These are phyloP conservation scores for Turritis glabra DNA, from an alignment of 345 rosid genomes.

Conservation along the genomic window DNA sequence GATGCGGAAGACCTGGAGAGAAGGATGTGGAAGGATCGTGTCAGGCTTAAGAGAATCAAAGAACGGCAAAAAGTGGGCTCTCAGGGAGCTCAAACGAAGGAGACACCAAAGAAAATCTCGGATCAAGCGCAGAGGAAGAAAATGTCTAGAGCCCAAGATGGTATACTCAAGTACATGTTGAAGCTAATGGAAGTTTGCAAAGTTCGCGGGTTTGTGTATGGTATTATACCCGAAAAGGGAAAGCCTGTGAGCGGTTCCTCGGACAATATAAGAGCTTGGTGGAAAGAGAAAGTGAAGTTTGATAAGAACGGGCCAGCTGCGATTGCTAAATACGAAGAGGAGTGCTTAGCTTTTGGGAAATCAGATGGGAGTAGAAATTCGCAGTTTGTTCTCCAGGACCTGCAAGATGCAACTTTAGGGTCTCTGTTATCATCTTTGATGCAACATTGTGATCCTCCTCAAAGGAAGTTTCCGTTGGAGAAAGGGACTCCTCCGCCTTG, in stretches of 20 bases:
- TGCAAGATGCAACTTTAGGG: constrained; percentile 99
- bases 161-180: constrained; percentile 98
- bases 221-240: constrained; percentile 97
- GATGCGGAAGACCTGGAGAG: constrained; percentile 80
- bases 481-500: constrained; percentile 92
- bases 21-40: constrained; percentile 96
- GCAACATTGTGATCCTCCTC: constrained; percentile 99
- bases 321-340: constrained; percentile 82
- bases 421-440: constrained; percentile 91
- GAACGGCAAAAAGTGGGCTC: constrained; percentile 71
- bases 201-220: constrained; percentile 95
- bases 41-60: constrained; percentile 82
- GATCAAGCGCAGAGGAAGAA: constrained; percentile 99
- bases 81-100: constrained; percentile 66
- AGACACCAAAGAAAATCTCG: constrained; percentile 57
- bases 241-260: constrained; percentile 95
- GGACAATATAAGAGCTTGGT: constrained; percentile 98
- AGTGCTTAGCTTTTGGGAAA: constrained; percentile 65
- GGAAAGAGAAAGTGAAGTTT: constrained; percentile 99
- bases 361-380: constrained; percentile 64
- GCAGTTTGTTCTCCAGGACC: constrained; percentile 75
- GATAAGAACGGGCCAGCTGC: constrained; percentile 99
- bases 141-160: constrained; percentile 99
- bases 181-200: constrained; percentile 98
- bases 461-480: constrained; percentile 92